Evolutionary conservation across 148 eudicot species (phyloP).

Genomic region (Bassia scoparia): DNA sequence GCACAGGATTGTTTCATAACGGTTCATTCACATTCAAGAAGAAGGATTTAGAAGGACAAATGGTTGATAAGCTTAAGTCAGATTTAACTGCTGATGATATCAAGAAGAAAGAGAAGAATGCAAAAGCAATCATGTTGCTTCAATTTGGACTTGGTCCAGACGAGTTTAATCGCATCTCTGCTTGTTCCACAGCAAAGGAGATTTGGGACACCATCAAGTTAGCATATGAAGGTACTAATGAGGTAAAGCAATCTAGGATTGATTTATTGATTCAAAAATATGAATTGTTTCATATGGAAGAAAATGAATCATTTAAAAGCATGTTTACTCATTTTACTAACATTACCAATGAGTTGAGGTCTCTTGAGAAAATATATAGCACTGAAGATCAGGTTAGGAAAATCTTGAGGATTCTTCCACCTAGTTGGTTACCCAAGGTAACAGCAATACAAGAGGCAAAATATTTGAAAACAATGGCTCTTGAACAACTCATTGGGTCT

Average conservation of each 20-base stretch:
- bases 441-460: neutral
- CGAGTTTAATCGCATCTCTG: neutral
- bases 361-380: neutral
- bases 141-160: no score
- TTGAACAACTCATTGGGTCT: neutral
- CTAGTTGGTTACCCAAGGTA: neutral
- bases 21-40: neutral
- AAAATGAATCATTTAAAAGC: no score
- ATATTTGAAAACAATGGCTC: neutral
- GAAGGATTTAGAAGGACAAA: neutral
- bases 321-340: no score
- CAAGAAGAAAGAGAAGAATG: no score
- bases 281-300: no score
- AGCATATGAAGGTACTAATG: neutral
- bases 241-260: no score
- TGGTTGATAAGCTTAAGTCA: neutral
- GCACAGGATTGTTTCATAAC: neutral
- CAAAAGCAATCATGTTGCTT: no score
- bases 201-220: neutral
- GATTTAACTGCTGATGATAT: neutral
- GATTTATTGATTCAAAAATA: no score
- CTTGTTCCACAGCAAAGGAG: neutral
- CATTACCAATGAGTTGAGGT: neutral
- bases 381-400: neutral
- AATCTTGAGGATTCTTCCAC: neutral